phyloP scores from a whole-genome alignment of 768 basidiomycete genomes.

The Rhodotorula taiwanensis region DNA sequence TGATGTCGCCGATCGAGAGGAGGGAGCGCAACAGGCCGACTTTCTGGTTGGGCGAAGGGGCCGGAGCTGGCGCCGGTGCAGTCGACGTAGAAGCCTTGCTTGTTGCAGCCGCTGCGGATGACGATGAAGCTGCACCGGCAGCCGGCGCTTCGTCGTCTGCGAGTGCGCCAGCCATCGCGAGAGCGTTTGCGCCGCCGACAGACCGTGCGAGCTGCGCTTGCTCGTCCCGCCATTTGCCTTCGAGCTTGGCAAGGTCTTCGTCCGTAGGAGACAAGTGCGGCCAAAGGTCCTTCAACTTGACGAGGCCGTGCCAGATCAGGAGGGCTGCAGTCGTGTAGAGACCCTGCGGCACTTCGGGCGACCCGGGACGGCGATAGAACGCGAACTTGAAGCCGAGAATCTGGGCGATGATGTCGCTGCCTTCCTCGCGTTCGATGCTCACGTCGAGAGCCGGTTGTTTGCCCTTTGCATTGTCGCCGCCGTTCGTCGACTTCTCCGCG shows the following conservation, averaged over 20 bases:
- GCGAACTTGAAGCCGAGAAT: constrained; percentile 97
- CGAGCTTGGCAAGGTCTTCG: constrained; percentile 62
- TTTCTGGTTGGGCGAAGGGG: constrained; percentile 60
- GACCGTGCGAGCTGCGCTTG: constrained; percentile 61
- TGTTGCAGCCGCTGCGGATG: not conserved
- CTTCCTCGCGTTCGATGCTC: constrained; percentile 38
- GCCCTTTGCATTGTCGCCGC: constrained; percentile 39
- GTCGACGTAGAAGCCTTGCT: constrained; percentile 1
- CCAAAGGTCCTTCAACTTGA: constrained; percentile 79
- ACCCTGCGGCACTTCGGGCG: constrained; percentile 61
- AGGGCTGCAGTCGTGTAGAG: constrained; percentile 77
- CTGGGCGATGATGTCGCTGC: constrained; percentile 54
- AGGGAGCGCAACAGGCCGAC: constrained; percentile 68
- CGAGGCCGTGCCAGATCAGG: constrained; percentile 80
- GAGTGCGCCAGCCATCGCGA: constrained; percentile 79
- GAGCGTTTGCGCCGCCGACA: constrained; percentile 51
- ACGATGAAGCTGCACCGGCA: not conserved
- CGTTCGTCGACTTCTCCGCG: constrained; percentile 40
- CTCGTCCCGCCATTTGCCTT: constrained; percentile 59
- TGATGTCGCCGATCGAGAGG: constrained; percentile 76
- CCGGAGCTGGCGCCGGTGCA: constrained; percentile 1
- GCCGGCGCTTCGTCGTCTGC: constrained; percentile 47
- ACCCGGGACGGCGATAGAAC: constrained; percentile 62
- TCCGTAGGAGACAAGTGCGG: constrained; percentile 74
- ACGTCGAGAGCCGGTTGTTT: constrained; percentile 37